phyloP scores from a whole-genome alignment of 164 flowering plant species.

The Protea cynaroides region DNA sequence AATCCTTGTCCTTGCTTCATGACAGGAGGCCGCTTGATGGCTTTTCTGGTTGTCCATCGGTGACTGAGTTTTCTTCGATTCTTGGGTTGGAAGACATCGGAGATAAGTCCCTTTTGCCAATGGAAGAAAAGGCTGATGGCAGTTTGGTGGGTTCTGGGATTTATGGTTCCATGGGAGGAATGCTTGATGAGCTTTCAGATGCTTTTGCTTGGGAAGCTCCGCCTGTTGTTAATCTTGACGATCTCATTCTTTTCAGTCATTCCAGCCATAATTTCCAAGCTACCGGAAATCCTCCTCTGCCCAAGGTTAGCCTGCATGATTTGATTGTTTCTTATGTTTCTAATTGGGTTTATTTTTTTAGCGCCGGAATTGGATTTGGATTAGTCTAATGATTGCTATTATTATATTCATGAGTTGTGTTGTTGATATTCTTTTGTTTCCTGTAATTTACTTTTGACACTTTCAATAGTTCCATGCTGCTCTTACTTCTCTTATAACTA shows the following conservation, averaged over 20 bases:
- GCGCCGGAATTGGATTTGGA: neutral
- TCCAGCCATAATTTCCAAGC: slow-evolving; percentile 43
- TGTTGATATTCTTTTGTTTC: neutral
- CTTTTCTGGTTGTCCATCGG: slow-evolving; percentile 63
- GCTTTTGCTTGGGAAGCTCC: slow-evolving; percentile 65
- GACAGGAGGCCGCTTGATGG: slow-evolving; percentile 66
- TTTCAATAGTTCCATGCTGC: no score
- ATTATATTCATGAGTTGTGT: neutral
- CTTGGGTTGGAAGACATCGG: slow-evolving; percentile 57
- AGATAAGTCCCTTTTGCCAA: slow-evolving; percentile 23
- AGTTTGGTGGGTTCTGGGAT: slow-evolving; percentile 10
- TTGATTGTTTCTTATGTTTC: neutral
- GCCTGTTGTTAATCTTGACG: slow-evolving; percentile 40
- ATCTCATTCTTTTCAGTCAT: slow-evolving; percentile 41
- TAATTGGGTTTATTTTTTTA: neutral
- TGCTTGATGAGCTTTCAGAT: slow-evolving; percentile 30
- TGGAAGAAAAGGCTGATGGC: slow-evolving; percentile 9
- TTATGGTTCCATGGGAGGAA: slow-evolving; percentile 13
- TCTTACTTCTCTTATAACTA: no score
- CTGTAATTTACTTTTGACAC: no score
- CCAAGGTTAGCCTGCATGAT: slow-evolving; percentile 41
- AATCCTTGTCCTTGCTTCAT: slow-evolving; percentile 23
- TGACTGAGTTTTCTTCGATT: slow-evolving; percentile 33
- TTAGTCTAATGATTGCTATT: neutral
- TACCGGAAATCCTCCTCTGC: slow-evolving; percentile 55